Evolutionary conservation across 2,329 filamentous ascomycete species (phyloP), one percentile per base, ranked within the genome.

Genomic region (Diaporthe batatas): DNA sequence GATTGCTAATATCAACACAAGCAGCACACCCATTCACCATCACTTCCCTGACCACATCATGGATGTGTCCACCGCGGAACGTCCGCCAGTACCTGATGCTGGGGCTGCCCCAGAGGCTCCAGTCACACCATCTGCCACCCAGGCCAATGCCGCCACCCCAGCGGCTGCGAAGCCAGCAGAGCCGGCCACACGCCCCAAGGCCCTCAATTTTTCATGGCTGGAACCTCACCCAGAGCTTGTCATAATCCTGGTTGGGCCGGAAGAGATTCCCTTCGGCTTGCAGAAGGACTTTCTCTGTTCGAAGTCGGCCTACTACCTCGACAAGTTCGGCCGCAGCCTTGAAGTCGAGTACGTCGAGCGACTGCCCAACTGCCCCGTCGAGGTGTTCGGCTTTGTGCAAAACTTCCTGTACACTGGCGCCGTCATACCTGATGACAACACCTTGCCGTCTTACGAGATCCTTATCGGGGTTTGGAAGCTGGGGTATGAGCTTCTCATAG

Each of bases 271-370:
- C 0, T 91, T 90, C 76, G 88, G 86, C 14, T 84, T 91, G 16
- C 89, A 90, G 74, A 89, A 88, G 73, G 86, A 91, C 77, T 89
- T 90, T 71, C 81, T 91, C 32, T 88, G 86, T 74, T 82, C 85
- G 39, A 86, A 86, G 75, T 90, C 87, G 11, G 77, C 81, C 2
- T 85, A 83, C 76, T 91, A 88, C 76, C 81, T 81, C 7, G 78
- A 82, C 2, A 81, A 86, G 72, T 89, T 91, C 58, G 79, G 77
- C 47, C 77, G 79, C 47, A 77, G 79, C 42, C 73, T 76, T 21
- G 79, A 83, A 3, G 77, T 90, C 11, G 88, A 90, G 77, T 80
- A 86, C 49, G 78, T 90, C 25, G 83, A 90, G 34, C 84, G 80
- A 57, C 83, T 90, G 0, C 86, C 86, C 21, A 81, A 89, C 11